Evolutionary conservation across 768 basidiomycete species (phyloP).

Genomic region (Aureoboletus auriporus): DNA sequence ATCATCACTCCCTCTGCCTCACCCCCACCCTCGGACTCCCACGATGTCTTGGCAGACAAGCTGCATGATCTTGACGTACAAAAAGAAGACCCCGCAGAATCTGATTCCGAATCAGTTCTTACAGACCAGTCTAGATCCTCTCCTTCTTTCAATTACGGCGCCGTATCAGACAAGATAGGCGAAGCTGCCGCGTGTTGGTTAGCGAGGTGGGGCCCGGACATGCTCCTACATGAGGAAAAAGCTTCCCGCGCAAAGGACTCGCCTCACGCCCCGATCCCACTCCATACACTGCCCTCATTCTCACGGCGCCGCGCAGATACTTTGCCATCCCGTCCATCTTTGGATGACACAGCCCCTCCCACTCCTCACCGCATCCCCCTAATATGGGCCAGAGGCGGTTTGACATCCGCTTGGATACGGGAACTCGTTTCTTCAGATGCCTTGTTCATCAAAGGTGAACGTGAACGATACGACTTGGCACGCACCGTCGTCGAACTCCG

Average conservation of each 20-base stretch:
- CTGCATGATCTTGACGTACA: conserved; percentile 29
- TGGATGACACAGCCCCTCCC: conserved; percentile 10
- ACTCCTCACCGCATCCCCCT: conserved; percentile 35
- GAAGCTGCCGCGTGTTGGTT: conserved; percentile 89
- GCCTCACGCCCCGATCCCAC: conserved; percentile 13
- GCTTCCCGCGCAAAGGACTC: conserved; percentile 12
- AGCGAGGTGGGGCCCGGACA: conserved; percentile 77
- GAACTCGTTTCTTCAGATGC: conserved; percentile 74
- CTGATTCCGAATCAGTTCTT: conserved; percentile 27
- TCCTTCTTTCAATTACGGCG: conserved; percentile 72
- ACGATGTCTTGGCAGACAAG: conserved; percentile 27
- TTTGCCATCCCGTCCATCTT: conserved; percentile 20
- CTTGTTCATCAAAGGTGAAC: conserved; percentile 75
- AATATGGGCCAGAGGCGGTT: conserved; percentile 74
- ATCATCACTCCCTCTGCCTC: conserved; percentile 35
- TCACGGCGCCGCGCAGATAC: conserved; percentile 30
- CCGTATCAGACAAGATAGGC: conserved; percentile 87
- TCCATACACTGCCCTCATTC: conserved; percentile 10
- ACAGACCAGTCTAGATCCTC: conserved; percentile 14
- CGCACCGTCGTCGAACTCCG: conserved; percentile 72
- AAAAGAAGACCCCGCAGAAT: conserved; percentile 36
- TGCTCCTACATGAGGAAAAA: conserved; percentile 62
- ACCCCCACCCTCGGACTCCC: conserved; percentile 10
- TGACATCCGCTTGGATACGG: conserved; percentile 69
- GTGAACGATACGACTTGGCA: conserved; percentile 77